Percentiles rank a stretch among this genome's conserved stretches.
These are phyloP conservation scores for Solanum chacoense DNA, from an alignment of 305 asterid species.

Conservation along the genomic window DNA sequence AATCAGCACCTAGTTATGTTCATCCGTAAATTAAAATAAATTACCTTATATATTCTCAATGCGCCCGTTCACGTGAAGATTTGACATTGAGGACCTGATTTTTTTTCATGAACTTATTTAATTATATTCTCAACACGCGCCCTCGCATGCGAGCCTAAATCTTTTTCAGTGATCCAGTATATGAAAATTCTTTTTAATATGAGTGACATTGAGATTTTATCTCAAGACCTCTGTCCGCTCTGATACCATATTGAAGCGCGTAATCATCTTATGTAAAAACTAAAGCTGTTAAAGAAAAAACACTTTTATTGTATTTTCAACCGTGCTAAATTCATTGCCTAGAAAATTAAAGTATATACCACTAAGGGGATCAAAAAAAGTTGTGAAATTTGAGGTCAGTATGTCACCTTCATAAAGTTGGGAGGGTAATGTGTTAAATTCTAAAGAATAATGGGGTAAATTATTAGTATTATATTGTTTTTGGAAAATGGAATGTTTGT, in stretches of 20 bases:
- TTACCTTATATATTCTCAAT: background rate
- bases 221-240: background rate
- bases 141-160: rapidly evolving
- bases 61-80: background rate
- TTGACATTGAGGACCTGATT: too few relatives aligned
- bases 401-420: background rate
- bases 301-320: background rate
- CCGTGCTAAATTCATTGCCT: background rate
- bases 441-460: background rate
- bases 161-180: background rate
- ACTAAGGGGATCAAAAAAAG: background rate
- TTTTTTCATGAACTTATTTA: too few relatives aligned
- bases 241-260: too few relatives aligned
- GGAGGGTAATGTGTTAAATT: background rate
- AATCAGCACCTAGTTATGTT: background rate
- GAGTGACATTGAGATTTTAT: background rate
- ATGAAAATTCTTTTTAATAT: too few relatives aligned
- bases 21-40: background rate
- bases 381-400: background rate
- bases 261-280: too few relatives aligned
- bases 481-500: background rate
- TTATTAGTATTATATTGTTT: background rate
- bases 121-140: too few relatives aligned
- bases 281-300: too few relatives aligned
- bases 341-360: too few relatives aligned